Evolutionary conservation across 2,329 filamentous ascomycete genomes (phyloP).

Genomic region (Aspergillus fumigatus): DNA sequence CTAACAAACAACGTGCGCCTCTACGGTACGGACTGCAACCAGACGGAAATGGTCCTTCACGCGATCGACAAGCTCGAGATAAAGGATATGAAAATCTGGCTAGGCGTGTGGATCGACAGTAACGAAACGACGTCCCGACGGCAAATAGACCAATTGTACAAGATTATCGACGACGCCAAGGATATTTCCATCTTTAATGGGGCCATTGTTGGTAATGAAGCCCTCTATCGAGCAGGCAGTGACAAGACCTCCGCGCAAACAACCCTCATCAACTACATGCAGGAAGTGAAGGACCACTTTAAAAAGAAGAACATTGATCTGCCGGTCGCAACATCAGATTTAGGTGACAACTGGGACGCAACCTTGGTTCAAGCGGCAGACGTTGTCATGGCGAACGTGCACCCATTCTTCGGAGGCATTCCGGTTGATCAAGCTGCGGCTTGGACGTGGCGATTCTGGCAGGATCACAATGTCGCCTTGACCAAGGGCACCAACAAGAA

Average conservation of each 20-base stretch:
- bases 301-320: slow-evolving; percentile 62
- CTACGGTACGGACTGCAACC: slow-evolving; percentile 96
- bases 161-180: slow-evolving; percentile 60
- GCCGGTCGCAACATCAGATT: slow-evolving; percentile 79
- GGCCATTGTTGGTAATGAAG: slow-evolving; percentile 61
- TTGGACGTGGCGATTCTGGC: slow-evolving; percentile 85
- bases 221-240: slow-evolving; percentile 49
- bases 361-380: slow-evolving; percentile 68
- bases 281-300: slow-evolving; percentile 67
- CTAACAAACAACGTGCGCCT: slow-evolving; percentile 82
- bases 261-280: slow-evolving; percentile 60
- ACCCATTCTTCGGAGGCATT: slow-evolving; percentile 89
- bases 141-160: slow-evolving; percentile 79
- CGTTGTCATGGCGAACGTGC: slow-evolving; percentile 93
- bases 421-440: slow-evolving; percentile 61
- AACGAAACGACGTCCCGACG: slow-evolving; percentile 79
- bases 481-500: slow-evolving; percentile 58
- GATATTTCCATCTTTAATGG: slow-evolving; percentile 52
- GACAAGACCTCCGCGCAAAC: slow-evolving; percentile 60
- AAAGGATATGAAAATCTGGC: slow-evolving; percentile 77
- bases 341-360: slow-evolving; percentile 80
- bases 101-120: slow-evolving; percentile 86
- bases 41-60: slow-evolving; percentile 88
- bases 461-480: slow-evolving; percentile 60
- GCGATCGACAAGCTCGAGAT: slow-evolving; percentile 71